These are phyloP conservation scores for Zymoseptoria passerinii DNA, from an alignment of 2,329 filamentous ascomycete genomes.

Conservation along the genomic window DNA sequence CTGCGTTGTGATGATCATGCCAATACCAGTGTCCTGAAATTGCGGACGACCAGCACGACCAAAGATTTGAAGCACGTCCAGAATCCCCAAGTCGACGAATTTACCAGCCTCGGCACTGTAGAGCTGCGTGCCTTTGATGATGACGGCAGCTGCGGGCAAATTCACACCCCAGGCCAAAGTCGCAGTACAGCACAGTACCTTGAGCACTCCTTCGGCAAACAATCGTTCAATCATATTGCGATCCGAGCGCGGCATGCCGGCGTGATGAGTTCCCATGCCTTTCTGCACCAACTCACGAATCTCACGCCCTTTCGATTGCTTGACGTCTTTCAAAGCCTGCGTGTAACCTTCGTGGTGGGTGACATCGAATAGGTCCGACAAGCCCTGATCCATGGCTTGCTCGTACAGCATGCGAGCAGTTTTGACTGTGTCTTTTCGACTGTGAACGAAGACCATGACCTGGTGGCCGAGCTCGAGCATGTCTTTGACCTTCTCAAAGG, in stretches of 20 bases:
- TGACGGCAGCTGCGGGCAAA: conserved; percentile 86
- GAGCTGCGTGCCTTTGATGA: conserved; percentile 96
- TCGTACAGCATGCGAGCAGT: conserved; percentile 80
- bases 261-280: conserved; percentile 91
- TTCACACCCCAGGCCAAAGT: conserved; percentile 99
- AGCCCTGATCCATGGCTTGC: conserved; percentile 73
- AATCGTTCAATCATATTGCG: conserved; percentile 91
- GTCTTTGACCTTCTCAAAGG: conserved; percentile 89
- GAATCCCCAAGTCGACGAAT: conserved; percentile 89
- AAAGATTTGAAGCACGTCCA: conserved; percentile 96
- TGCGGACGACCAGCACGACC: conserved; percentile 96
- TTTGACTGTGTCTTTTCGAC: conserved; percentile 82
- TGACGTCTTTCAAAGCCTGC: conserved; percentile 73
- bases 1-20: conserved; percentile 95
- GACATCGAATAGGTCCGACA: conserved; percentile 76
- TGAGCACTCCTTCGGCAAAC: conserved; percentile 85
- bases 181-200: conserved; percentile 95
- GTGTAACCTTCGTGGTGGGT: conserved; percentile 70
- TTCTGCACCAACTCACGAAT: conserved; percentile 82
- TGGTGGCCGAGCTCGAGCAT: conserved; percentile 93
- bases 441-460: conserved; percentile 99
- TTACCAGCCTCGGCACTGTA: conserved; percentile 96
- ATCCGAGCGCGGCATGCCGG: conserved; percentile 90
- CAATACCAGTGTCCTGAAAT: conserved; percentile 94
- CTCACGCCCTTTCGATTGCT: conserved; percentile 74